These are phyloP conservation scores for Umbelopsis sp. DNA, from an alignment of 192 early-diverging fungal species.

Conservation along the genomic window DNA sequence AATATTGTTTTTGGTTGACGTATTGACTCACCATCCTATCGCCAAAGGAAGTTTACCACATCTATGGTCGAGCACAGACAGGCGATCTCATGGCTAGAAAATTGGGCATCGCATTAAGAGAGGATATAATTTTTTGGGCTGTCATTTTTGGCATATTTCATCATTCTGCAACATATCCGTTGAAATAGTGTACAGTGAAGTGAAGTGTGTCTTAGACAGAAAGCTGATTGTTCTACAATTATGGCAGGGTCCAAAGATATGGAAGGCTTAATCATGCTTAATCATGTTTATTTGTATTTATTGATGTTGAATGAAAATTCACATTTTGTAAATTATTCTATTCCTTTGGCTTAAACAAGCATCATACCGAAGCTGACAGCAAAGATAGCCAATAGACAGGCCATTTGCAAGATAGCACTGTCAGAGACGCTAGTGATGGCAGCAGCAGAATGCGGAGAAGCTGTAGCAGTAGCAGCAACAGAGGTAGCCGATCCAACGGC, in stretches of 20 bases:
- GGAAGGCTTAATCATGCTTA: too few relatives aligned
- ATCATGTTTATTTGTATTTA: too few relatives aligned
- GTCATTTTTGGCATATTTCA: too few relatives aligned
- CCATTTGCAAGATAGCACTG: neutral
- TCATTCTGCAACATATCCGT: too few relatives aligned
- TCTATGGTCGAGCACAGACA: too few relatives aligned
- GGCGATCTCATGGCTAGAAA: too few relatives aligned
- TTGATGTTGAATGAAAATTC: neutral
- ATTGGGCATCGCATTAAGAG: too few relatives aligned
- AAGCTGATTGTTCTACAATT: too few relatives aligned
- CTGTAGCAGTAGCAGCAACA: neutral
- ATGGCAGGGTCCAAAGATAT: neutral
- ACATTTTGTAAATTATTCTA: neutral
- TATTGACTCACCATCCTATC: neutral
- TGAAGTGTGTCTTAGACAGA: too few relatives aligned
- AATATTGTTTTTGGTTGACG: neutral
- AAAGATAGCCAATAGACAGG: slow-evolving; percentile 18
- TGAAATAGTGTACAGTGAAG: too few relatives aligned
- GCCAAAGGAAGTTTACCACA: too few relatives aligned
- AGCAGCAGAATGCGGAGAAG: neutral
- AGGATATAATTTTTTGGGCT: too few relatives aligned
- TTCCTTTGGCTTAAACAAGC: slow-evolving; percentile 12
- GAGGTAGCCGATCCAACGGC: neutral
- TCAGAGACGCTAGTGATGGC: neutral
- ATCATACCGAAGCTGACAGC: slow-evolving; percentile 24